Conservation (phyloP, 441 rosid species). For the Aquilaria agallochum region DNA sequence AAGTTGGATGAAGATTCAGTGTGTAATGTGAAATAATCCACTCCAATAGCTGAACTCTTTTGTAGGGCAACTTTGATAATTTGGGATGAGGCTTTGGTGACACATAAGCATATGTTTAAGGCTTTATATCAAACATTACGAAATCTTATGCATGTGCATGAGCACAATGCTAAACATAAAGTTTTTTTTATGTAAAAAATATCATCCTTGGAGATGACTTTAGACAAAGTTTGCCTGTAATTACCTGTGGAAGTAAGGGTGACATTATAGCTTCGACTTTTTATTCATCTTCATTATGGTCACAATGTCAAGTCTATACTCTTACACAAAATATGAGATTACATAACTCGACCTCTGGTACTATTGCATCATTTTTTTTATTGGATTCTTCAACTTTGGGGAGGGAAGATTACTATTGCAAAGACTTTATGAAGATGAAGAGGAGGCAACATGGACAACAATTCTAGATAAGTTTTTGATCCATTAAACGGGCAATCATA, state of each 20-base stretch:
- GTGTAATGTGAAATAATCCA: no score
- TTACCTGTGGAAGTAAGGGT: background rate
- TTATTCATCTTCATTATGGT: background rate
- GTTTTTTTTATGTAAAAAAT: slow-evolving; percentile 4
- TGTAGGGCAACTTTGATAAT: no score
- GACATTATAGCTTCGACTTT: background rate
- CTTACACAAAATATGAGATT: background rate
- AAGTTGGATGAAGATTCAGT: no score
- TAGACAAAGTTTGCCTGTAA: background rate
- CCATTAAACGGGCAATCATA: background rate
- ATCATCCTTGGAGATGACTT: slow-evolving; percentile 5
- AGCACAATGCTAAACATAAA: background rate
- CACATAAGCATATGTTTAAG: background rate
- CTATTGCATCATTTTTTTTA: background rate
- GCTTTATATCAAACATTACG: background rate
- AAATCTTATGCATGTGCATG: background rate
- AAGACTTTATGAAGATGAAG: no score
- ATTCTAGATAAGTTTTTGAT: background rate
- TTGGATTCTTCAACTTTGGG: background rate
- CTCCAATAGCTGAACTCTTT: no score
- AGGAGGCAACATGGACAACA: no score
- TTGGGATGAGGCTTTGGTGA: background rate
- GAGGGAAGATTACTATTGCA: background rate
- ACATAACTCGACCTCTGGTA: background rate
- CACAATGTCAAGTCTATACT: background rate